These are phyloP conservation scores for Lentinus tigrinus DNA, from an alignment of 768 basidiomycete genomes.

Conservation along the genomic window DNA sequence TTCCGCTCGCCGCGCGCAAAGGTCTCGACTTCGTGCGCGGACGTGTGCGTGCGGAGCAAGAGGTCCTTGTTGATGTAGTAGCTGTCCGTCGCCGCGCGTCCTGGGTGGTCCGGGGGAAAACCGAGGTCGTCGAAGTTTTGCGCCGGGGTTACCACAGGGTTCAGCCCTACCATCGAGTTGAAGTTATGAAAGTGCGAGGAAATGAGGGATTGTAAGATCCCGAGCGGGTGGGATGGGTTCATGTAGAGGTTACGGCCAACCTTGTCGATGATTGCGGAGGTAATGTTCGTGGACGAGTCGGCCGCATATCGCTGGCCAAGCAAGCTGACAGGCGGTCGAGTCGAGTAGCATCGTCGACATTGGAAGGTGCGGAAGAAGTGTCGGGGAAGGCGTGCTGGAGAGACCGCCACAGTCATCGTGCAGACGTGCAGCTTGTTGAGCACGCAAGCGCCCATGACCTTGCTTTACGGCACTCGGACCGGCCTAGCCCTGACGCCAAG, in stretches of 20 bases:
- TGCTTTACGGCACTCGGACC: not conserved
- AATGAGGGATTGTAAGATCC: slow-evolving; percentile 79
- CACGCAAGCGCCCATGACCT: not conserved
- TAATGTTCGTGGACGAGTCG: slow-evolving; percentile 85
- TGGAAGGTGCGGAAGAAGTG: not conserved
- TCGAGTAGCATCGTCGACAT: slow-evolving; percentile 12
- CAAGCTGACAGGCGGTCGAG: slow-evolving; percentile 5
- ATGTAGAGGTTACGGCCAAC: slow-evolving; percentile 74
- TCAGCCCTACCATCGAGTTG: slow-evolving; percentile 70
- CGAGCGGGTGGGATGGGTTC: slow-evolving; percentile 78
- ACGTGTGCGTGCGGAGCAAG: slow-evolving; percentile 97
- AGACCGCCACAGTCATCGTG: slow-evolving; percentile 4
- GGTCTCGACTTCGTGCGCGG: slow-evolving; percentile 95
- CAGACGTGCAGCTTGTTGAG: not conserved
- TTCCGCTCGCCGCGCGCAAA: slow-evolving; percentile 73
- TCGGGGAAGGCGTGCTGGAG: slow-evolving; percentile 1
- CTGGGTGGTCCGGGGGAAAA: slow-evolving; percentile 91
- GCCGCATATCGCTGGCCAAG: slow-evolving; percentile 60
- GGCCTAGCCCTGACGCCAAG: not conserved
- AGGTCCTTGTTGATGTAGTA: slow-evolving; percentile 91
- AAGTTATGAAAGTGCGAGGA: slow-evolving; percentile 82
- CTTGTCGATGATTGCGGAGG: slow-evolving; percentile 82
- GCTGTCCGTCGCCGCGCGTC: slow-evolving; percentile 84
- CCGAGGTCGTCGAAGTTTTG: slow-evolving; percentile 98
- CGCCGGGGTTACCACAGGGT: slow-evolving; percentile 85